These are phyloP conservation scores for Alnus glutinosa DNA, from an alignment of 306 rosid species.

Conservation along the genomic window DNA sequence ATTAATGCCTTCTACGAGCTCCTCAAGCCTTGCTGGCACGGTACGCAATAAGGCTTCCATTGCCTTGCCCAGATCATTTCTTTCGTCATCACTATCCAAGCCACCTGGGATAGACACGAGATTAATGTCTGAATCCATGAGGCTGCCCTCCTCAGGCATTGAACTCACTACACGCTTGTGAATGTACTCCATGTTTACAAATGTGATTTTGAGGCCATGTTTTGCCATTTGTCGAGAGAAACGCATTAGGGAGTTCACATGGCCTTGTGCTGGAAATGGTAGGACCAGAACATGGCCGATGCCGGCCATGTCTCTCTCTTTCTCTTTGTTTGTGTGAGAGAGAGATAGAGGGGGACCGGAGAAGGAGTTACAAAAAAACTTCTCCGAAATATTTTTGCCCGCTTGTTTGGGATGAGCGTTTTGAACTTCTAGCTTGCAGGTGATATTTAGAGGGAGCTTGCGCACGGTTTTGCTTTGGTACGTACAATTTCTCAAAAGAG, in stretches of 20 bases:
- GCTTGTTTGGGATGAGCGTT: too few species aligned
- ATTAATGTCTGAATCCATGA: not conserved
- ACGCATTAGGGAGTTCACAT: constrained; percentile 43
- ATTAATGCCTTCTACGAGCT: constrained; percentile 37
- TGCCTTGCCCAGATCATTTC: constrained; percentile 17
- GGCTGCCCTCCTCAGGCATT: not conserved
- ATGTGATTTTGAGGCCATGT: constrained; percentile 51
- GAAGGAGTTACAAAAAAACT: too few species aligned
- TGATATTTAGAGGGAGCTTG: too few species aligned
- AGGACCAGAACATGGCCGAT: constrained; percentile 37
- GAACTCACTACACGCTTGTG: constrained; percentile 31
- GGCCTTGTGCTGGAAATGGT: constrained; percentile 47
- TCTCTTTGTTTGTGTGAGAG: not conserved
- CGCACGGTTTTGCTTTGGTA: too few species aligned
- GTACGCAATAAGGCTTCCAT: constrained; percentile 8
- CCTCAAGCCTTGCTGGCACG: constrained; percentile 44
- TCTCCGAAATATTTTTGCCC: too few species aligned
- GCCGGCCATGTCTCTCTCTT: constrained; percentile 22
- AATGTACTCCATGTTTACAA: constrained; percentile 37
- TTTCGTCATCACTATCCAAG: constrained; percentile 38
- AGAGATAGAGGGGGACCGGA: too few species aligned
- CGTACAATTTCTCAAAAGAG: too few species aligned
- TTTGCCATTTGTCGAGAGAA: constrained; percentile 28
- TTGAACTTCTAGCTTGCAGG: too few species aligned
- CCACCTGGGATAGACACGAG: constrained; percentile 38